Evolutionary conservation across 2,329 filamentous ascomycete species (phyloP).

Genomic region (Phaeophleospora eucalypticola): DNA sequence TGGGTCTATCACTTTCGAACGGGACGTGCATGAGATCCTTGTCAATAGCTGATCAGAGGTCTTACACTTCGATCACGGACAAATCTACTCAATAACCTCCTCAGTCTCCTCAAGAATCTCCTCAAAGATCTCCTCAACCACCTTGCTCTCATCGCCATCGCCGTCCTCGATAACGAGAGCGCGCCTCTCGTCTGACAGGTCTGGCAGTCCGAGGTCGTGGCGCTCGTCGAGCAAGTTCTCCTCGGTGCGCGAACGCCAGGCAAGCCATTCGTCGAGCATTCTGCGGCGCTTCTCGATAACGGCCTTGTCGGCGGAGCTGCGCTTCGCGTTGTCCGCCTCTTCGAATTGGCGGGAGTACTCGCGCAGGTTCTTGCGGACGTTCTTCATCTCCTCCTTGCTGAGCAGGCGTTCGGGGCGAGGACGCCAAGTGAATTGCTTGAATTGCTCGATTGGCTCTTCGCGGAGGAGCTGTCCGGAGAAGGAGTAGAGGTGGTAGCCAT

Average conservation of each 20-base stretch:
- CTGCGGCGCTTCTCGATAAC: slow-evolving; percentile 83
- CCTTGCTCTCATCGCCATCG: slow-evolving; percentile 50
- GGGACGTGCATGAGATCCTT: too few relatives aligned
- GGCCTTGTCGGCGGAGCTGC: slow-evolving; percentile 87
- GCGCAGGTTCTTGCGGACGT: slow-evolving; percentile 94
- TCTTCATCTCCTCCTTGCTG: slow-evolving; percentile 94
- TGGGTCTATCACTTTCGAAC: too few relatives aligned
- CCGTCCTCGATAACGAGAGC: slow-evolving; percentile 50
- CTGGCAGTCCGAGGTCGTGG: slow-evolving; percentile 61
- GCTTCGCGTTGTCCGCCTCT: slow-evolving; percentile 88
- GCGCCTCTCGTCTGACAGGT: slow-evolving; percentile 60
- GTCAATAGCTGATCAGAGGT: too few relatives aligned
- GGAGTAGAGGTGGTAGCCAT: slow-evolving; percentile 96
- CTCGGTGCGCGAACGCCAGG: slow-evolving; percentile 73
- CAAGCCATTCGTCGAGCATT: slow-evolving; percentile 81
- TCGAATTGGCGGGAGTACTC: slow-evolving; percentile 96
- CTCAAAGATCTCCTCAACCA: slow-evolving; percentile 75
- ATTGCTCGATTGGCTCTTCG: slow-evolving; percentile 90
- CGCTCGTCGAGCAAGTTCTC: slow-evolving; percentile 70
- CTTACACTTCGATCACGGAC: too few relatives aligned
- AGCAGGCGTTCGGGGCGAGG: slow-evolving; percentile 88
- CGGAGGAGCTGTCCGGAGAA: slow-evolving; percentile 86
- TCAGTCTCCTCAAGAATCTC: slow-evolving; percentile 86
- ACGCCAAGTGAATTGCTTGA: slow-evolving; percentile 96
- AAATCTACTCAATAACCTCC: slow-evolving; percentile 57